Evolutionary conservation across 2,329 filamentous ascomycete genomes (phyloP), one percentile per base, ranked within the genome.

Genomic region (Verticillium alfalfae): DNA sequence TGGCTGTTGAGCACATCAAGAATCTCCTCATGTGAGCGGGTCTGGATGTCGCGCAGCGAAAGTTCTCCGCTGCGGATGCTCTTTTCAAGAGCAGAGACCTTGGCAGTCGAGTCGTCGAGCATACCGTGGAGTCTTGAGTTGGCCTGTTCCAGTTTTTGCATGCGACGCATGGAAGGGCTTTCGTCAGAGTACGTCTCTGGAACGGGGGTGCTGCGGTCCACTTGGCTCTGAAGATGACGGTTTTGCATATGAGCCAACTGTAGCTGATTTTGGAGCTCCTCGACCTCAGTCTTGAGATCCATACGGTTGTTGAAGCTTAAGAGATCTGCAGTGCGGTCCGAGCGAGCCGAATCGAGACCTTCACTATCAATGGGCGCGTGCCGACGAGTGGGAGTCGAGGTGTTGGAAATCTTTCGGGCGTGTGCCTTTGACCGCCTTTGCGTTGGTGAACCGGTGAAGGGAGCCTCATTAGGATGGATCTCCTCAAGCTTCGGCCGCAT

Each of bases 191-290:
- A 72, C 73, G 81, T 86, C 39, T 91, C 88, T 31, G 83, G 83
- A 6, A 77, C 77, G 3, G 88, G 86, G 0, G 86, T 88, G 10
- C 78, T 79, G 56, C 90, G 86, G 45, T 94, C 90, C 52, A 97
- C 79, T 71, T 97, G 93, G 70, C 87, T 93, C 71, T 97, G 91
- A 6, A 98, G 85, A 70, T 98, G 93, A 38, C 91, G 88, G 75
- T 97, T 97, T 69, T 96, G 91, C 92, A 98, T 97, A 74, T 97
- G 90, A 5, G 90, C 88, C 73, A 98, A 86, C 71, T 98, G 94
- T 59, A 98, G 84, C 72, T 97, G 92, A 72, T 96, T 97, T 72
- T 97, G 94, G 34, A 97, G 83, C 74, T 96, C 88, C 72, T 98
- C 94, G 13, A 97, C 82, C 70, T 98, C 93, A 3, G 92, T 86